phyloP scores from a whole-genome alignment of 257 asterid genomes.

The Anisodus tanguticus region DNA sequence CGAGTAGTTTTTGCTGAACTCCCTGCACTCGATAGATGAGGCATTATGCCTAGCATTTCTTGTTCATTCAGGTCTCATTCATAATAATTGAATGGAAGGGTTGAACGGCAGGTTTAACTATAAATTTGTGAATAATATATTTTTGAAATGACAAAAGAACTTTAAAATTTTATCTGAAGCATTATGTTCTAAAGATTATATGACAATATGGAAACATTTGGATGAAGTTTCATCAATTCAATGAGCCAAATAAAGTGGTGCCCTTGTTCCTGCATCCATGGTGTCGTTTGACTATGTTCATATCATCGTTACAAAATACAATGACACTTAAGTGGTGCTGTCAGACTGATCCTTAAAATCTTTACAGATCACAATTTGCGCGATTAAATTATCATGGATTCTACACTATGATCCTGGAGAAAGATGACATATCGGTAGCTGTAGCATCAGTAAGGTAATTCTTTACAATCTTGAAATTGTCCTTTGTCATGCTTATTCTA shows the following conservation, averaged over 20 bases:
- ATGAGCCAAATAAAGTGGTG: not conserved
- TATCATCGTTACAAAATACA: not conserved
- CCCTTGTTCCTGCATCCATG: not conserved
- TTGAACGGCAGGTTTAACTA: not conserved
- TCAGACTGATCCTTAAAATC: constrained; percentile 33
- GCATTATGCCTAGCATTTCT: not conserved
- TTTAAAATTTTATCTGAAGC: not conserved
- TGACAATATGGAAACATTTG: not conserved
- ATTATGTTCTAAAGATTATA: not conserved
- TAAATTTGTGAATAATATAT: not conserved
- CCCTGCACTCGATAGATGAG: constrained; percentile 19
- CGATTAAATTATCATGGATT: constrained; percentile 88
- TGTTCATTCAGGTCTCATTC: not conserved
- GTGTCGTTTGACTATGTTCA: constrained; percentile 15
- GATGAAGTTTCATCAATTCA: constrained; percentile 12
- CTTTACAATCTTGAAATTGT: constrained; percentile 19
- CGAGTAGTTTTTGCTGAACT: not conserved
- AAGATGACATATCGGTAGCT: constrained; percentile 71
- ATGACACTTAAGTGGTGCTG: constrained; percentile 18
- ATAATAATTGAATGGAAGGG: constrained; percentile 10
- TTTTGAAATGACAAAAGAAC: constrained; percentile 19
- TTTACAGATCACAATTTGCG: constrained; percentile 80
- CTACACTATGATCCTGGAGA: constrained; percentile 83
- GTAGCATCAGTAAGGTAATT: constrained; percentile 93
- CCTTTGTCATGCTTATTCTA: not conserved